Evolutionary conservation across 2,329 filamentous ascomycete species (phyloP).

Genomic region (Microsporum audouinii): DNA sequence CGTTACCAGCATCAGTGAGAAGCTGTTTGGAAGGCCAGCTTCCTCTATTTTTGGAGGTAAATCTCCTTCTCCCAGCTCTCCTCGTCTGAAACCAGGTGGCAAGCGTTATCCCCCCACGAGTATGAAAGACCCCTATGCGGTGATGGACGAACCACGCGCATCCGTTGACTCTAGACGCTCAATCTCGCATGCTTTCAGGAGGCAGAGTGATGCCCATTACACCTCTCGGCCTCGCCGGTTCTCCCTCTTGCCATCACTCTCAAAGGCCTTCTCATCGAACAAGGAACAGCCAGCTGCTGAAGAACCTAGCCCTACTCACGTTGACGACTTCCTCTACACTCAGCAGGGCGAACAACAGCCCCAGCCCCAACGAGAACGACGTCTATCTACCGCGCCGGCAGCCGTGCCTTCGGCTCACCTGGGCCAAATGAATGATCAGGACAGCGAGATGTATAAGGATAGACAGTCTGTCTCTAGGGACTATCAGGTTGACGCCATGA

Average conservation of each 20-base stretch:
- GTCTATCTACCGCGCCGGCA: constrained; percentile 28
- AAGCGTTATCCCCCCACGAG: constrained; percentile 82
- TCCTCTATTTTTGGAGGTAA: constrained; percentile 62
- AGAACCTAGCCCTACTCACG: constrained; percentile 31
- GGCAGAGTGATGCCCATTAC: constrained; percentile 55
- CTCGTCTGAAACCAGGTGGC: constrained; percentile 36
- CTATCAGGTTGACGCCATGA: constrained; percentile 19
- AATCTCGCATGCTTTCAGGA: constrained; percentile 59
- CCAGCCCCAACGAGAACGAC: constrained; percentile 16
- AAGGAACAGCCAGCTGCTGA: constrained; percentile 38
- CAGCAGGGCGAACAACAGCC: constrained; percentile 10
- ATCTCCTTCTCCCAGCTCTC: constrained; percentile 23
- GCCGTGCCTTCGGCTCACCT: constrained; percentile 14
- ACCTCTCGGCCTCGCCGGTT: constrained; percentile 55
- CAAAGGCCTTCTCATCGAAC: constrained; percentile 37
- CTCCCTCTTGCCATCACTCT: constrained; percentile 57
- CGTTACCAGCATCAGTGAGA: constrained; percentile 70
- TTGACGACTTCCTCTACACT: constrained; percentile 17
- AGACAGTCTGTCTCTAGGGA: background rate
- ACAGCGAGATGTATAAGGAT: background rate
- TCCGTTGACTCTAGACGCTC: constrained; percentile 61
- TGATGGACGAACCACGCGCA: constrained; percentile 46
- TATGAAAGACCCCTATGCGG: constrained; percentile 53
- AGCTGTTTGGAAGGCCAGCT: constrained; percentile 70
- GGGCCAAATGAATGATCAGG: constrained; percentile 8